A percentile compares a stretch with the other conserved stretches of the same genome.
Conservation (phyloP, 352 stramenopile genomes). For the Globisporangium iwayamae region DNA sequence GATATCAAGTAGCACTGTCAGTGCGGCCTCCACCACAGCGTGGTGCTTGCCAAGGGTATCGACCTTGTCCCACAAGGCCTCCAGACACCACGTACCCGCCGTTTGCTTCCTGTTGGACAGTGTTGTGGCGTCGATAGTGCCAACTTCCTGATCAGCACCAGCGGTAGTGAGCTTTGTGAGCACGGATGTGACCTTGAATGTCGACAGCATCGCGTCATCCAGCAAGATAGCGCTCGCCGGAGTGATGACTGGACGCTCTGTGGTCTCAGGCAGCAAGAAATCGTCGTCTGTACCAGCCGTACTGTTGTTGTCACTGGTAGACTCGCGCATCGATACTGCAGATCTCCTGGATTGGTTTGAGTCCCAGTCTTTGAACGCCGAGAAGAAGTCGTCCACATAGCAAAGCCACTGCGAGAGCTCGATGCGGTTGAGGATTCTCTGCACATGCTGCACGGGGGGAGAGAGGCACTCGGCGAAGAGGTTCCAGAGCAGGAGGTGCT, state of each 20-base stretch:
- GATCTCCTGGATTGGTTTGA: neutral
- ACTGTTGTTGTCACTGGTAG: neutral
- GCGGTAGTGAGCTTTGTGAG: neutral
- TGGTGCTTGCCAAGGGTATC: neutral
- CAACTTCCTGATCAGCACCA: neutral
- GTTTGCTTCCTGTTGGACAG: neutral
- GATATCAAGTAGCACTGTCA: conserved; percentile 12
- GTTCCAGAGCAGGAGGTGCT: conserved; percentile 33
- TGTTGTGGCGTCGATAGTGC: neutral
- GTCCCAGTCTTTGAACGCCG: conserved; percentile 3
- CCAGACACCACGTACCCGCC: conserved; percentile 5
- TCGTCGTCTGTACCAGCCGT: neutral
- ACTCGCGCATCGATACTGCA: neutral
- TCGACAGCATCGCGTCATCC: conserved; percentile 7
- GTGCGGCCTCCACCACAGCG: conserved; percentile 9
- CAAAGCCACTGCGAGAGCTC: conserved; percentile 15
- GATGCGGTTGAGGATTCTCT: conserved; percentile 1
- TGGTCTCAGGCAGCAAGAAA: neutral
- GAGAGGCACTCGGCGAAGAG: conserved; percentile 16
- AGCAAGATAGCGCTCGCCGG: neutral
- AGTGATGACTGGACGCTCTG: neutral
- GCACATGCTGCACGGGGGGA: conserved; percentile 5
- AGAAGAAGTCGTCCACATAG: conserved; percentile 16
- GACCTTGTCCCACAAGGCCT: conserved; percentile 2
- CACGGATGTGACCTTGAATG: conserved; percentile 7